phyloP scores from a whole-genome alignment of 441 rosid species.

The Corymbia citriodora region DNA sequence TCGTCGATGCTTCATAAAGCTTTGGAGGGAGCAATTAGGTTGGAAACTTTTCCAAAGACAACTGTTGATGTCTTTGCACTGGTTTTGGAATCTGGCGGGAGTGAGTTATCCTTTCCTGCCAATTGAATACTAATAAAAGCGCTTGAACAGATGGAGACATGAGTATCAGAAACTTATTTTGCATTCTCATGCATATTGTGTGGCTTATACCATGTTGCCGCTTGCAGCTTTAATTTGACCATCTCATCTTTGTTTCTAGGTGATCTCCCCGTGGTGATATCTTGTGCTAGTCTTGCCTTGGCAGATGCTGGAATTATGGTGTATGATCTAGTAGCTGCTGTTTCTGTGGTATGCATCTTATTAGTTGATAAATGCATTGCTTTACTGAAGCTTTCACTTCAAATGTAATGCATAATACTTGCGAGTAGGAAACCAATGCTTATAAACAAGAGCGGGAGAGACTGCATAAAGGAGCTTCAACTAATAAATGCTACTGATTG shows the following conservation, averaged over 20 bases:
- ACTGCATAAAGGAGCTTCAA: background rate
- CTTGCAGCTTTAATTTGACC: background rate
- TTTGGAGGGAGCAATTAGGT: slow-evolving; percentile 77
- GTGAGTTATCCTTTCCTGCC: slow-evolving; percentile 39
- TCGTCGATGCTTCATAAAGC: slow-evolving; percentile 93
- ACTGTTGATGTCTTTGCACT: slow-evolving; percentile 81
- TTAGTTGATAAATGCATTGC: background rate
- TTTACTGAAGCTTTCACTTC: background rate
- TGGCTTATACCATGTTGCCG: background rate
- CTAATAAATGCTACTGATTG: background rate
- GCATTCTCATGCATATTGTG: slow-evolving; percentile 1
- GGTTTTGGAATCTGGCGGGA: slow-evolving; percentile 89
- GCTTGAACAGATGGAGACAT: background rate
- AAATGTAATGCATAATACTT: background rate
- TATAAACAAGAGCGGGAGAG: background rate
- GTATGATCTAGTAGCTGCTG: slow-evolving; percentile 92
- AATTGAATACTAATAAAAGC: background rate
- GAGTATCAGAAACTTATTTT: background rate
- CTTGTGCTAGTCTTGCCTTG: slow-evolving; percentile 94
- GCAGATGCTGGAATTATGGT: slow-evolving; percentile 97
- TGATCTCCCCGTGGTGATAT: slow-evolving; percentile 82
- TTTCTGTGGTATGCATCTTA: slow-evolving; percentile 65
- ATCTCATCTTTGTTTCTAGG: slow-evolving; percentile 33
- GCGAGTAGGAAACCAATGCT: background rate
- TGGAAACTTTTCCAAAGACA: slow-evolving; percentile 89